phyloP scores from a whole-genome alignment of 495 filamentous ascomycete genomes.

The Annulohypoxylon nitens region DNA sequence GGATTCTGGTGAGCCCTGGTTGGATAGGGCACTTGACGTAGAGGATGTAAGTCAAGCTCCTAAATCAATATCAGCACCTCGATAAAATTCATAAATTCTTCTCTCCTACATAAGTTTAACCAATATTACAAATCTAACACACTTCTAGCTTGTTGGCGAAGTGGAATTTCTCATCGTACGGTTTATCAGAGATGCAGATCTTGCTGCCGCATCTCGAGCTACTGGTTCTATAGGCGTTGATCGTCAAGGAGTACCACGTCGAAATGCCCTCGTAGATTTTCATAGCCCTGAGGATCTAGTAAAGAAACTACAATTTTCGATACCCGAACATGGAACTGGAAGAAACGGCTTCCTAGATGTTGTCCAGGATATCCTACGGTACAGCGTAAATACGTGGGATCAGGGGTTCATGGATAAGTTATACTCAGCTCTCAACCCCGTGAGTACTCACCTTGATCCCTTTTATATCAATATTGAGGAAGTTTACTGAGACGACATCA shows the following conservation, averaged over 20 bases:
- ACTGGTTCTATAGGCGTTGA: conserved; percentile 65
- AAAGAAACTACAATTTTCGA: conserved; percentile 70
- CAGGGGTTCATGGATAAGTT: conserved; percentile 95
- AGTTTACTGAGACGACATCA: conserved; percentile 3
- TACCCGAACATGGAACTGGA: conserved; percentile 75
- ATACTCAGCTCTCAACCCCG: conserved; percentile 87
- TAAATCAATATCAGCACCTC: not conserved
- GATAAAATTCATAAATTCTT: not conserved
- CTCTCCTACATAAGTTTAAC: not conserved
- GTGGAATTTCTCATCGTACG: conserved; percentile 81
- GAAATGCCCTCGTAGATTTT: conserved; percentile 76
- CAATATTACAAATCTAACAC: conserved; percentile 15
- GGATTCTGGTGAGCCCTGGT: conserved; percentile 18
- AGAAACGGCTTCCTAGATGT: conserved; percentile 77
- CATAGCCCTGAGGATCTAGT: conserved; percentile 78
- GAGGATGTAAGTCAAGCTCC: conserved; percentile 63
- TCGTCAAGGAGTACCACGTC: conserved; percentile 55
- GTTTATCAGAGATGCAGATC: conserved; percentile 82
- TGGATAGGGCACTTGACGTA: conserved; percentile 65
- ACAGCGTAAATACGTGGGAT: conserved; percentile 96
- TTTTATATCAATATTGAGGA: not conserved
- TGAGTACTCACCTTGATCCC: conserved; percentile 48
- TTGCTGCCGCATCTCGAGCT: conserved; percentile 65
- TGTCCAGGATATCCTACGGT: conserved; percentile 75
- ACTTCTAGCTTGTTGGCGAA: conserved; percentile 73